phyloP scores from a whole-genome alignment of 2,329 filamentous ascomycete species.

The Tolypocladium ovalisporum region DNA sequence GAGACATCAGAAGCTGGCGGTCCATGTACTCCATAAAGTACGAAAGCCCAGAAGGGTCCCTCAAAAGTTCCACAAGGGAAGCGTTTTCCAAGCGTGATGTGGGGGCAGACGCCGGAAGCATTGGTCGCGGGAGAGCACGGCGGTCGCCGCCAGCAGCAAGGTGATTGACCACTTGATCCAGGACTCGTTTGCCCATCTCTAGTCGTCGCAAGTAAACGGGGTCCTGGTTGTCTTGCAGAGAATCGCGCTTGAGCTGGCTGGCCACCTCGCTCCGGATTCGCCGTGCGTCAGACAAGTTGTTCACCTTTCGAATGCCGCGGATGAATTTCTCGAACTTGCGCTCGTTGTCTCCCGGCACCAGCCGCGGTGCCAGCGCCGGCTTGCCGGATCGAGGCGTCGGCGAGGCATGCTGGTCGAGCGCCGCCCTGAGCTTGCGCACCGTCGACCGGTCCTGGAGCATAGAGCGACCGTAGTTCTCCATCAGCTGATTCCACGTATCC shows the following conservation, averaged over 20 bases:
- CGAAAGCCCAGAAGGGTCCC: slow-evolving; percentile 80
- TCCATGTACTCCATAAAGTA: slow-evolving; percentile 99
- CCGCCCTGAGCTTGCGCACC: slow-evolving; percentile 81
- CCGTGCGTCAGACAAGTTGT: slow-evolving; percentile 84
- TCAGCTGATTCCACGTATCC: slow-evolving; percentile 94
- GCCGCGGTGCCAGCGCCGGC: slow-evolving; percentile 61
- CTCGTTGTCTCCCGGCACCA: slow-evolving; percentile 77
- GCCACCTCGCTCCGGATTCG: slow-evolving; percentile 86
- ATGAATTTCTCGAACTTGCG: slow-evolving; percentile 92
- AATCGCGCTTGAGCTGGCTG: slow-evolving; percentile 82
- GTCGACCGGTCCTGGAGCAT: slow-evolving; percentile 93
- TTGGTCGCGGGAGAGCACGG: slow-evolving; percentile 15
- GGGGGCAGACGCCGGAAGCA: slow-evolving; percentile 14
- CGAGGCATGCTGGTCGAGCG: slow-evolving; percentile 86
- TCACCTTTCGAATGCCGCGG: slow-evolving; percentile 74
- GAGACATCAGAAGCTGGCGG: slow-evolving; percentile 69
- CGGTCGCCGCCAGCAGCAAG: slow-evolving; percentile 58
- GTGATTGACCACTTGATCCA: slow-evolving; percentile 81
- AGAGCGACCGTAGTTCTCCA: slow-evolving; percentile 78
- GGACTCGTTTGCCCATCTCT: slow-evolving; percentile 80
- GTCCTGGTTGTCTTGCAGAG: slow-evolving; percentile 67
- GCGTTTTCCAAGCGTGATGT: slow-evolving; percentile 63
- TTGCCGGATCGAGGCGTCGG: slow-evolving; percentile 58
- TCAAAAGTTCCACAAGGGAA: slow-evolving; percentile 73
- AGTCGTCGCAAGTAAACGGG: slow-evolving; percentile 77